Base-by-base conservation (phyloP, 1,284 basidiomycete species). In the Pseudozyma tsukubaensis region DNA sequence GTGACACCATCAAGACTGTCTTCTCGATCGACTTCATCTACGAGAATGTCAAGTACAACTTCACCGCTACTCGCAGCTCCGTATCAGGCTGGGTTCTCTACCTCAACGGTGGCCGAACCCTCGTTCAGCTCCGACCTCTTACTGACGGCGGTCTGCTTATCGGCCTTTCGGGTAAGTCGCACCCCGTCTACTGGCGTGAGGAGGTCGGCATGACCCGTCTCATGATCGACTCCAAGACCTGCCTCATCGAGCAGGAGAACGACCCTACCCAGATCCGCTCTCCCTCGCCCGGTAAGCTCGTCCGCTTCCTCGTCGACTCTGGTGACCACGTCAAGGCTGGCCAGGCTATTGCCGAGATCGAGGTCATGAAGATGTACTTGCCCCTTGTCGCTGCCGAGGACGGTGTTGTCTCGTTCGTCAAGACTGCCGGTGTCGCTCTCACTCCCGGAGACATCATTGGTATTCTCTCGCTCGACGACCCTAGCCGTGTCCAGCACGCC, bases 371-470 rank as follows among this genome's bases (percentile, higher is more conserved):
- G 78, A 70, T 78, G 83, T 83, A 83, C 65, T 63, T 84, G 47
- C 83, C 83, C 43, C 90, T 99, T 64, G 91, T 94, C 59, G 94
- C 95, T n/a, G 89, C 92, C 4, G 97, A 99, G 85, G 94, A 96
- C 85, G 97, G 97, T 85, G 89, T 92, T 24, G 76, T 83, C 50
- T 75, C 78, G 47, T 92, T 99, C 84, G 94, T 99, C 85, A 99
- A 98, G 87, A 94, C 98, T 84, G 93, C 96, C 55, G 97, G 97
- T 78, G 92, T 96, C 80, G 94, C 94, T 75, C 90, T 99, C 63
- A 92, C 94, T 78, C 93, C 95, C n/a, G 97, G 97, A 50, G 97
- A 98, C 85, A 94, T 99, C 72, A 90, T 99, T 68, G 97, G 97
- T 87, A 96, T 99, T 84, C 89, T 99, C 55, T 94, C 94, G 16